These are phyloP conservation scores for Cicer cuneatum DNA, from an alignment of 306 rosid genomes.

Conservation along the genomic window DNA sequence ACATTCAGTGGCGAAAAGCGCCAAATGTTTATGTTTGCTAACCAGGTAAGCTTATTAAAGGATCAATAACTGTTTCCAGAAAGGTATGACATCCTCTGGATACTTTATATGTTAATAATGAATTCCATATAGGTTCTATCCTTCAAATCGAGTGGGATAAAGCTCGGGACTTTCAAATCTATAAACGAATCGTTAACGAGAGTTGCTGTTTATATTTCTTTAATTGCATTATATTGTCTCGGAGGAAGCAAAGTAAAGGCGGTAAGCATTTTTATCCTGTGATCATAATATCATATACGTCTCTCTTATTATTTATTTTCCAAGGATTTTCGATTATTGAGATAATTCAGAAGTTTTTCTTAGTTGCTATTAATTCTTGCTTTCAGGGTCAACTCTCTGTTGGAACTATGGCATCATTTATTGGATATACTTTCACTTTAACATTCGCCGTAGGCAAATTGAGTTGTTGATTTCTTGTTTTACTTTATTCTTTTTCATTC, in stretches of 20 bases:
- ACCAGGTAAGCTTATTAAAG: slow-evolving; percentile 61
- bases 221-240: slow-evolving; percentile 74
- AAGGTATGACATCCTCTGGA: slow-evolving; percentile 37
- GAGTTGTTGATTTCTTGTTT: slow-evolving; percentile 35
- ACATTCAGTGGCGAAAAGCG: slow-evolving; percentile 94
- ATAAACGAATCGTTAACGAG: slow-evolving; percentile 89
- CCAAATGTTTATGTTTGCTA: slow-evolving; percentile 85
- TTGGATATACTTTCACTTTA: slow-evolving; percentile 97
- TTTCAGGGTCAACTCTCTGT: slow-evolving; percentile 92
- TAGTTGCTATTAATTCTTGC: slow-evolving; percentile 40
- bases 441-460: slow-evolving; percentile 81
- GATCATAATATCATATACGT: neutral
- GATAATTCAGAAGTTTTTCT: slow-evolving; percentile 37
- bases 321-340: slow-evolving; percentile 21
- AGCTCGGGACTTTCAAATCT: slow-evolving; percentile 87
- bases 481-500: slow-evolving; percentile 34
- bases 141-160: slow-evolving; percentile 85
- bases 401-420: slow-evolving; percentile 93
- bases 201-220: slow-evolving; percentile 85
- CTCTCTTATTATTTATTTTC: slow-evolving; percentile 25
- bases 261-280: slow-evolving; percentile 57
- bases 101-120: slow-evolving; percentile 39
- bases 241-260: slow-evolving; percentile 99
- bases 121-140: slow-evolving; percentile 76
- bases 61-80: slow-evolving; percentile 15